Conservation (phyloP, 805 yeast species). For the Blastobotrys muscicola region DNA sequence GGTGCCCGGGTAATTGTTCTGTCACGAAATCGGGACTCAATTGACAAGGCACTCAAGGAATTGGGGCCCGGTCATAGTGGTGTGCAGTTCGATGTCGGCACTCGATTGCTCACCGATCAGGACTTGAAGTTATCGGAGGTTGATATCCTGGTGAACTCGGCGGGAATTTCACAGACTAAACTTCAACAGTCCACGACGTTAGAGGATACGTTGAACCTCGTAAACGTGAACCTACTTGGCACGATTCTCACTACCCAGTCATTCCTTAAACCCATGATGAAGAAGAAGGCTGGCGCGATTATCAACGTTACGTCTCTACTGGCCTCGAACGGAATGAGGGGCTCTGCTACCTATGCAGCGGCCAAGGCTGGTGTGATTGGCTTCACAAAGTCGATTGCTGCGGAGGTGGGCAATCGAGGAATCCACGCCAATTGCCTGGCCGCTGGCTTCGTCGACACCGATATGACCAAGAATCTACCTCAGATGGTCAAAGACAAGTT, state of each 20-base stretch:
- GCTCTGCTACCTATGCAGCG: constrained; percentile 59
- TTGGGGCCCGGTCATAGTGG: constrained; percentile 9
- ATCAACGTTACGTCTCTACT: constrained; percentile 62
- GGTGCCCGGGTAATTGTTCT: constrained; percentile 47
- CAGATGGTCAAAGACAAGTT: constrained; percentile 5
- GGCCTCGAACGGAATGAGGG: constrained; percentile 36
- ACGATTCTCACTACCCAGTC: constrained; percentile 52
- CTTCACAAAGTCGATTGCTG: constrained; percentile 49
- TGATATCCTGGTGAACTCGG: constrained; percentile 43
- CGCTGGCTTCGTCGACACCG: constrained; percentile 64
- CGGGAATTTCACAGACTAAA: constrained; percentile 52
- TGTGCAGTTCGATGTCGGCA: too few relatives aligned
- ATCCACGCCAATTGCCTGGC: constrained; percentile 56
- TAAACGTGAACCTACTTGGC: constrained; percentile 48
- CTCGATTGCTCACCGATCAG: too few relatives aligned
- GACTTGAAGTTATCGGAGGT: constrained; percentile 12
- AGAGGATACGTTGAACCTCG: constrained; percentile 35
- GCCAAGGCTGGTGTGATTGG: constrained; percentile 63
- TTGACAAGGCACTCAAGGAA: constrained; percentile 24
- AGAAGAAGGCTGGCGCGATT: constrained; percentile 31
- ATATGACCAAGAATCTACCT: constrained; percentile 33
- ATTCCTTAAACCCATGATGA: constrained; percentile 44
- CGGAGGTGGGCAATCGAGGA: constrained; percentile 43
- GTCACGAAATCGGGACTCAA: constrained; percentile 36
- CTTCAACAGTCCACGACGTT: constrained; percentile 38